Base-by-base conservation (phyloP, 2,329 filamentous ascomycete species). In the Pseudogymnoascus pannorum region DNA sequence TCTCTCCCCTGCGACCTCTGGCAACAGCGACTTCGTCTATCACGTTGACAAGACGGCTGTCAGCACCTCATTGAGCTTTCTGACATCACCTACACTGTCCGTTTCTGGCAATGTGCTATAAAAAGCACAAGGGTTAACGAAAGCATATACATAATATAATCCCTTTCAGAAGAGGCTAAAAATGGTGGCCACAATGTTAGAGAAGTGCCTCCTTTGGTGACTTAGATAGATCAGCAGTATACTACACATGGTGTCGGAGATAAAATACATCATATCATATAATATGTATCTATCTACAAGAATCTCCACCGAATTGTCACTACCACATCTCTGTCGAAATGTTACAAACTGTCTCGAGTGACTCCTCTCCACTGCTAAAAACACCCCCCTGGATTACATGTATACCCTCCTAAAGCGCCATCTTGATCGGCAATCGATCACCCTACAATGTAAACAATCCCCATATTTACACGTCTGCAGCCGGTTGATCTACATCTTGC, bases 391-490 rank as follows among this genome's bases (percentile, higher is more conserved):
- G 14, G 11, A 31, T 54, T 54, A 54, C 48, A 31, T 31, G 11
- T 31, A 54, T 54, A 54, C 9, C 26, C 42, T 2, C 44, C 44
- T 4, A 5, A 54, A 54, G 48, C 48, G 48, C 48, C 48, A 54
- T 20, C 20, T 48, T 7, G 12, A 24, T n/a, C 26, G 26, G 24
- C 1, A 54, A 54, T 31, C 26, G 7, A 16, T 54, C 31, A 20
- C 26, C 24, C 26, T 54, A 26, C n/a, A 54, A 54, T 54, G 48
- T 54, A 54, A 54, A 31, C 5, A 29, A 12, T 31, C 9, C 48
- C 48, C 48, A 31, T 54, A 54, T 54, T 54, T 54, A 54, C 48
- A 54, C 48, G 48, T 54, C 48, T 26, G 48, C 48, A 54, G 48
- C 48, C 48, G 48, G 48, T 54, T 54, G 48, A 54, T 54, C 48